Percentiles rank a stretch among this genome's conserved stretches.
These are phyloP conservation scores for Hypoxylon rickii DNA, from an alignment of 495 filamentous ascomycete species.

Conservation along the genomic window DNA sequence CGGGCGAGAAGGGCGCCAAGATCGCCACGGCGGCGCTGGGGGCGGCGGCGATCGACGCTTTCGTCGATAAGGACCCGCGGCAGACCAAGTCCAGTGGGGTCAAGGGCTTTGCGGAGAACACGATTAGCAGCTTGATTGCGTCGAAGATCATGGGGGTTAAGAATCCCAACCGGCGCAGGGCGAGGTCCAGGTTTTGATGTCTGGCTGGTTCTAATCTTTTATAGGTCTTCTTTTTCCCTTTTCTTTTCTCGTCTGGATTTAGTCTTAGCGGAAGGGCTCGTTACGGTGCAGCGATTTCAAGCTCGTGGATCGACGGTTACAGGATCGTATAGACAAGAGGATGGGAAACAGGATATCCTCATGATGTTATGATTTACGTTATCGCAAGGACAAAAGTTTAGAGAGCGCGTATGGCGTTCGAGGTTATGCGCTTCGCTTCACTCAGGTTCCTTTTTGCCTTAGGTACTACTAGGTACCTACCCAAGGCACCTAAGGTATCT, in stretches of 20 bases:
- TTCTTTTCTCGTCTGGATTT: too few species aligned
- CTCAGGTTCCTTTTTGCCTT: too few species aligned
- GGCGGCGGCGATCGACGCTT: conserved; percentile 45
- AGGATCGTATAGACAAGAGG: not conserved
- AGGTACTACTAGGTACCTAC: too few species aligned
- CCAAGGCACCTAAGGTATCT: too few species aligned
- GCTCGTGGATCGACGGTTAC: not conserved
- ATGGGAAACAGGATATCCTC: not conserved
- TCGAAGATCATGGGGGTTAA: conserved; percentile 35
- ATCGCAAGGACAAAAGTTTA: conserved; percentile 11
- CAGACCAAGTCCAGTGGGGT: conserved; percentile 26
- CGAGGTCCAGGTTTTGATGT: conserved; percentile 5
- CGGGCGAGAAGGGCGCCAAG: conserved; percentile 44
- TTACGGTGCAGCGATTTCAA: not conserved
- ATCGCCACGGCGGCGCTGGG: conserved; percentile 49
- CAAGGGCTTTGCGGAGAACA: conserved; percentile 37
- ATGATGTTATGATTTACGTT: conserved; percentile 26
- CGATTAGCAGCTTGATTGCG: conserved; percentile 36
- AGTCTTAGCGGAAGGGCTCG: too few species aligned
- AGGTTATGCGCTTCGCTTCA: not conserved
- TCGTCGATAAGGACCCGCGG: conserved; percentile 39
- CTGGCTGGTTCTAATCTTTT: not conserved
- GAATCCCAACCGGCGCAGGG: conserved; percentile 1
- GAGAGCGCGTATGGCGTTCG: not conserved
- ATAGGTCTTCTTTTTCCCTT: too few species aligned